Conservation (phyloP, 2,329 filamentous ascomycete species). For the Colletotrichum truncatum region DNA sequence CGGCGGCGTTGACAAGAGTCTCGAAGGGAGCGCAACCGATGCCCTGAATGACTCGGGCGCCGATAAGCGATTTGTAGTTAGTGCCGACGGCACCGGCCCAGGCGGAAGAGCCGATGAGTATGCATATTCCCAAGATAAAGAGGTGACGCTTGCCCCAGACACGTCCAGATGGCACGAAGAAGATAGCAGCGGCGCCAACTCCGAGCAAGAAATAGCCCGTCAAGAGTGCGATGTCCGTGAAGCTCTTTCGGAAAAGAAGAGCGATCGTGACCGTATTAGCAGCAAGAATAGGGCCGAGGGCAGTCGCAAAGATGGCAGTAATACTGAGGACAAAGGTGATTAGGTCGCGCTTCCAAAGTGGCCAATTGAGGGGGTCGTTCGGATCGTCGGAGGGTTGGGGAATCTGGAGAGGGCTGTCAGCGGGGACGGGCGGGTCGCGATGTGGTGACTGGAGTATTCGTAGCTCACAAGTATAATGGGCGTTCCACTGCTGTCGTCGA, state of each 20-base stretch:
- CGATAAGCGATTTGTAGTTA: constrained; percentile 78
- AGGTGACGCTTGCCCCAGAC: constrained; percentile 94
- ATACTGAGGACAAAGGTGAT: constrained; percentile 83
- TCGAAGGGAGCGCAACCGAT: constrained; percentile 90
- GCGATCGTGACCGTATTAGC: constrained; percentile 86
- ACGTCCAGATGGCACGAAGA: constrained; percentile 87
- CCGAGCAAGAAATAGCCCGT: constrained; percentile 91
- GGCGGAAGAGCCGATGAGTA: constrained; percentile 77
- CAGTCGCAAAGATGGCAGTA: constrained; percentile 83
- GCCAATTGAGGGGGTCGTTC: constrained; percentile 89
- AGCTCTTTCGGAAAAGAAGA: constrained; percentile 69
- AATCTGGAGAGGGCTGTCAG: constrained; percentile 42
- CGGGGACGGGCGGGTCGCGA: background rate
- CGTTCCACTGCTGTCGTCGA: constrained; percentile 71
- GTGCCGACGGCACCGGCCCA: constrained; percentile 79
- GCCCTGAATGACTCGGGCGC: constrained; percentile 85
- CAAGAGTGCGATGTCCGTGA: constrained; percentile 81
- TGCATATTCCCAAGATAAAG: constrained; percentile 79
- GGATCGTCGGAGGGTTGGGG: constrained; percentile 92
- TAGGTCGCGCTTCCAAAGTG: constrained; percentile 83
- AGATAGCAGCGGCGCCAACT: constrained; percentile 80
- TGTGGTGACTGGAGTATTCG: background rate
- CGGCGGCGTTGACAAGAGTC: constrained; percentile 85
- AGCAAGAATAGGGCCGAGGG: constrained; percentile 86
- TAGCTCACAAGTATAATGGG: constrained; percentile 77